Evolutionary conservation across 129 eudicot species (phyloP), one percentile per base, ranked within the genome.

Genomic region (Pseudognaphalium luteoalbum): DNA sequence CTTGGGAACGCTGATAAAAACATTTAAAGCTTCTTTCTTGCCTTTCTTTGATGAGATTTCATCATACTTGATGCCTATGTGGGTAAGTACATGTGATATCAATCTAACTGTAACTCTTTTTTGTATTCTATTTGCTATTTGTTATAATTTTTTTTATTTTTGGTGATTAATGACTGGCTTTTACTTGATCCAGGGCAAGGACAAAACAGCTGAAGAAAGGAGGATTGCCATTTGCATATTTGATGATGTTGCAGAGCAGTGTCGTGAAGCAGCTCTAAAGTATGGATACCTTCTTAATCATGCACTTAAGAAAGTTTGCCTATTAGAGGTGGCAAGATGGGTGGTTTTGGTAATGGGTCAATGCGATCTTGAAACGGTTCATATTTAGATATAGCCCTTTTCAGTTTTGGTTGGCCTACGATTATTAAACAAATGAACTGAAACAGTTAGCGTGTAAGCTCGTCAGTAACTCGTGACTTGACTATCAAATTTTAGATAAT

Each of bases 191-290:
- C 17, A 95, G 99, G 99, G 99, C 20, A 89, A 91, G 85, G 99
- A 95, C 82, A 95, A 91, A 83, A 91, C 99, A 72, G 79, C 97
- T 81, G 99, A 91, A 85, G 99, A 95, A 84, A 89, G 99, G 73
- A 89, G 99, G 82, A 91, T 95, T 77, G 97, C 97, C 17, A 95
- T 95, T 76, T 95, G 99, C 80, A 95, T 95, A 20, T 95, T 95
- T 85, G 99, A 95, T 85, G 99, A 95, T 79, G 96, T 95, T 75
- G 99, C 96, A 9, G 99, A 95, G 81, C 99, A 95, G 78, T 95
- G 99, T 71, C 99, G 88, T 81, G 99, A 91, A 91, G 81, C 97
- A 63, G 99, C 99, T 81, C 76, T 91, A 20, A 95, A 88, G 97
- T 95, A 84, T 68, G 86, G 32, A 16, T 2, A n/a, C 29, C 28